Conservation (phyloP, 1,284 basidiomycete genomes). For the Tremellales sp. region DNA sequence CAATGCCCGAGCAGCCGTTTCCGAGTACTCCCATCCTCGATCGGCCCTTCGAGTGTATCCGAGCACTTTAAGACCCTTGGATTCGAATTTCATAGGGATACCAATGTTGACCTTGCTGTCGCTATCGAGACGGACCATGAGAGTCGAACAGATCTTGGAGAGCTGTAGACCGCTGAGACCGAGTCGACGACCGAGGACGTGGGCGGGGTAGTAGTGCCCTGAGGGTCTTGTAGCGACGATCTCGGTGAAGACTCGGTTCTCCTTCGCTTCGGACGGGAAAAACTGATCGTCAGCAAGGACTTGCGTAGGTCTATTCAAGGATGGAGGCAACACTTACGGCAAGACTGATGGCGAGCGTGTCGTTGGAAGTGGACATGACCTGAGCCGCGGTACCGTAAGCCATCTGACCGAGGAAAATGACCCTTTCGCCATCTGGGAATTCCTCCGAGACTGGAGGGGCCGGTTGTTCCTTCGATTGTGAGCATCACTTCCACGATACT, state of each 20-base stretch:
- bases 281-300: constrained; percentile 55
- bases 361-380: constrained; percentile 66
- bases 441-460: constrained; percentile 80
- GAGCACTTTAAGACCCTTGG: constrained; percentile 90
- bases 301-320: neutral
- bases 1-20: constrained; percentile 76
- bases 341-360: constrained; percentile 68
- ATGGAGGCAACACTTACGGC: constrained; percentile 57
- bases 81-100: constrained; percentile 93
- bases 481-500: neutral
- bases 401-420: constrained; percentile 92
- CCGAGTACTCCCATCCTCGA: constrained; percentile 88
- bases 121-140: constrained; percentile 74
- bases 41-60: constrained; percentile 85
- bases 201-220: constrained; percentile 69
- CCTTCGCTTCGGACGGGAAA: constrained; percentile 72
- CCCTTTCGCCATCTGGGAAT: constrained; percentile 82
- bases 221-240: constrained; percentile 59
- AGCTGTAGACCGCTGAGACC: constrained; percentile 70
- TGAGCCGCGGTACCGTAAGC: constrained; percentile 94
- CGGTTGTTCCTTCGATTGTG: constrained; percentile 58
- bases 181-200: constrained; percentile 65
- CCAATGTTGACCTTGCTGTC: constrained; percentile 83
- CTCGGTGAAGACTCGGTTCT: constrained; percentile 71
- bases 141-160: constrained; percentile 86